A percentile compares a stretch with the other conserved stretches of the same genome.
These are phyloP conservation scores for Tricholoma furcatifolium DNA, from an alignment of 768 basidiomycete genomes.

Conservation along the genomic window DNA sequence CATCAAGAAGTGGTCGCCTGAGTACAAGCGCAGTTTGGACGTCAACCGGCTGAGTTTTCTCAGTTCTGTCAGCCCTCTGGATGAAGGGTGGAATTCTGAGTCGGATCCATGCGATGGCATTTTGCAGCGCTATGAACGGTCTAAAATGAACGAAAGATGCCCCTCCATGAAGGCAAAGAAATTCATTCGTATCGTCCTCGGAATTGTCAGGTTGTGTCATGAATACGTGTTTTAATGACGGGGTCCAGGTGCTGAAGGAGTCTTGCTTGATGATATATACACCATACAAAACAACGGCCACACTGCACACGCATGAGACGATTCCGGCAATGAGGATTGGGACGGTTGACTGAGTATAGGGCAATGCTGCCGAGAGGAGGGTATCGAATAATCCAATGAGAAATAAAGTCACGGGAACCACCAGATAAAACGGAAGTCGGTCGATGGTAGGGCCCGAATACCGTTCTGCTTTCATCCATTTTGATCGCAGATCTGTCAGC, in stretches of 20 bases:
- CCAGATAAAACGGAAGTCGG: slow-evolving; percentile 6
- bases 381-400: slow-evolving; percentile 13
- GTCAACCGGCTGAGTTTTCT: no score
- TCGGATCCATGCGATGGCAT: no score
- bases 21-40: no score
- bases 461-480: slow-evolving; percentile 10
- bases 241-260: background rate
- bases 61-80: no score
- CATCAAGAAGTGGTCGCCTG: no score
- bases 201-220: no score
- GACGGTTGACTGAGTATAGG: background rate
- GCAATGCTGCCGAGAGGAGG: slow-evolving; percentile 7
- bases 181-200: background rate
- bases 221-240: background rate
- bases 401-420: slow-evolving; percentile 14
- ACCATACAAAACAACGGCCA: background rate
- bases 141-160: no score
- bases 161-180: no score
- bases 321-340: background rate
- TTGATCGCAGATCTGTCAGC: slow-evolving; percentile 11
- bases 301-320: background rate
- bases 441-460: slow-evolving; percentile 13
- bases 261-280: background rate
- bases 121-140: no score
- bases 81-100: no score